Percentiles rank a stretch among this genome's conserved stretches.
phyloP scores from a whole-genome alignment of 192 early-diverging fungal species.

The Coemansia aciculifera region DNA sequence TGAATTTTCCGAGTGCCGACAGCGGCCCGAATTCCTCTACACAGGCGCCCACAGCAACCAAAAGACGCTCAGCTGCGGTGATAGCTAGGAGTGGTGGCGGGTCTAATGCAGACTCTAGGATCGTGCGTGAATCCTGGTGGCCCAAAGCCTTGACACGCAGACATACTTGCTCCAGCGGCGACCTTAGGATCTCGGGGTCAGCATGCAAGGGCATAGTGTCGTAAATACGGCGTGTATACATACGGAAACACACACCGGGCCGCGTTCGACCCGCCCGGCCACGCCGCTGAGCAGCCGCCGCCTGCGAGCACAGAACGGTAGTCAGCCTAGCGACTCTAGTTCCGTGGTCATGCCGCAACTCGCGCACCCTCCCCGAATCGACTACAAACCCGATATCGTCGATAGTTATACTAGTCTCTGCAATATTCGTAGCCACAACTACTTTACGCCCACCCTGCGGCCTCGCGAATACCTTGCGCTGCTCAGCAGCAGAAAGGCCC shows the following conservation, averaged over 20 bases:
- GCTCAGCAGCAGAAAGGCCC: conserved; percentile 57
- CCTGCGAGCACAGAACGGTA: conserved; percentile 56
- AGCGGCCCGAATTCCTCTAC: conserved; percentile 50
- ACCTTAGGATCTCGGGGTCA: conserved; percentile 75
- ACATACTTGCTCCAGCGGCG: conserved; percentile 84
- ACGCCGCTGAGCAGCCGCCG: conserved; percentile 65
- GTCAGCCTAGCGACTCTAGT: conserved; percentile 65
- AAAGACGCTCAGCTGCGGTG: conserved; percentile 58
- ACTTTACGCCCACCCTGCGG: conserved; percentile 70
- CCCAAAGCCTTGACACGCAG: conserved; percentile 69
- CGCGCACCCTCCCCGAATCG: conserved; percentile 69
- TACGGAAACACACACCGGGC: conserved; percentile 73
- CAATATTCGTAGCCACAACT: conserved; percentile 87
- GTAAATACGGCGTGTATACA: conserved; percentile 61
- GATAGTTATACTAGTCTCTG: conserved; percentile 67
- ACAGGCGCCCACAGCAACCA: conserved; percentile 66
- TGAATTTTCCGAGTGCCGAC: conserved; percentile 68
- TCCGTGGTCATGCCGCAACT: conserved; percentile 55
- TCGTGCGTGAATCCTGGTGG: conserved; percentile 56
- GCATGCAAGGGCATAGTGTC: conserved; percentile 61
- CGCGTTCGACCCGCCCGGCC: conserved; percentile 85
- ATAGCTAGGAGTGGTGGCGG: conserved; percentile 64
- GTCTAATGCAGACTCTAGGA: conserved; percentile 64
- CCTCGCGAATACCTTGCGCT: conserved; percentile 56
- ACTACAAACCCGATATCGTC: conserved; percentile 75